A percentile compares a stretch with the other conserved stretches of the same genome.
phyloP scores from a whole-genome alignment of 228 moss, liverwort and hornwort genomes.

The Sphagnum fallax region DNA sequence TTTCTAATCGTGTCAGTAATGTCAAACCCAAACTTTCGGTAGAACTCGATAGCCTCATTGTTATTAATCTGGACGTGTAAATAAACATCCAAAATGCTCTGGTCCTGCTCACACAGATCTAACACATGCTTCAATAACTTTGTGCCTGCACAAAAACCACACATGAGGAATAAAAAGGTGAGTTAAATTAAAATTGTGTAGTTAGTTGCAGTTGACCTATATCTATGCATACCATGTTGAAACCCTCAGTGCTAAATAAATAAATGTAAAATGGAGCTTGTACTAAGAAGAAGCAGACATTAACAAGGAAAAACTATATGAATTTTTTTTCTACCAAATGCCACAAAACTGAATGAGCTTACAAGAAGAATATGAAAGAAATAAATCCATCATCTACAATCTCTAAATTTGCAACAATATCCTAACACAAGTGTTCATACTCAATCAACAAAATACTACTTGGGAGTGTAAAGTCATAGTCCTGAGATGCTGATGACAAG shows the following conservation, averaged over 20 bases:
- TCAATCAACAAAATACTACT: background rate
- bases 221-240: background rate
- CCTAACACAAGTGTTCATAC: background rate
- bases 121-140: conserved; percentile 79
- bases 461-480: background rate
- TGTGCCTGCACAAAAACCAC: conserved; percentile 46
- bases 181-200: background rate
- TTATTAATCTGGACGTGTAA: conserved; percentile 97
- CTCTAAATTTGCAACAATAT: background rate
- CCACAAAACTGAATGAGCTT: background rate
- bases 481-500: background rate
- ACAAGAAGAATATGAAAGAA: background rate
- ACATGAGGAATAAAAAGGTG: background rate
- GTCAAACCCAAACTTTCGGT: conserved; percentile 71
- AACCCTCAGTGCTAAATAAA: background rate
- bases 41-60: conserved; percentile 82
- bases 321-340: background rate
- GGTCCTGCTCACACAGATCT: conserved; percentile 74
- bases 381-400: background rate
- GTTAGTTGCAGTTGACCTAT: too few relatives aligned
- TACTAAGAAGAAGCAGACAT: background rate
- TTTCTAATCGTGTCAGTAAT: conserved; percentile 73
- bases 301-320: background rate
- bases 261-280: background rate
- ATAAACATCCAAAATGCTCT: conserved; percentile 75